Percentiles rank a stretch among this genome's conserved stretches.
These are phyloP conservation scores for Rhodomyrtus tomentosa DNA, from an alignment of 345 rosid species.

Conservation along the genomic window DNA sequence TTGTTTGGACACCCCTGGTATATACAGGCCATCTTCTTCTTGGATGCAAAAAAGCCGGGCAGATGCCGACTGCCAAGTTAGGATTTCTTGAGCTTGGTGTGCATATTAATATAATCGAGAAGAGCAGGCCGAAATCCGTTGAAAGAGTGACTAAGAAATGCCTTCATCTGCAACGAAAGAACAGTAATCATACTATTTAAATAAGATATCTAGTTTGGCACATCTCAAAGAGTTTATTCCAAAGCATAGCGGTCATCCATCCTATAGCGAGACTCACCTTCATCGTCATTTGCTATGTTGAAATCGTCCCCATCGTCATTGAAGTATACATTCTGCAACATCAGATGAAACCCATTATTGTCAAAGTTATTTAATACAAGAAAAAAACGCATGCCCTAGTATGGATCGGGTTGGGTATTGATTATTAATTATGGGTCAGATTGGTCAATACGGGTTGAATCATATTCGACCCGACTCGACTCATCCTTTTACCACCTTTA, in stretches of 20 bases:
- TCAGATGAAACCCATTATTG: background rate
- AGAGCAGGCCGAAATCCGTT: background rate
- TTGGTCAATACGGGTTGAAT: too few species aligned
- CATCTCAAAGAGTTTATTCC: background rate
- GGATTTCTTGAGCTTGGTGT: background rate
- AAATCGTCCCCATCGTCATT: slow-evolving; percentile 44
- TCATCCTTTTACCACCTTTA: too few species aligned
- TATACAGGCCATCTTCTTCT: background rate
- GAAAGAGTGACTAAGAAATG: background rate
- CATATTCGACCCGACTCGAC: too few species aligned
- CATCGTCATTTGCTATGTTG: slow-evolving; percentile 25
- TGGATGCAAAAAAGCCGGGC: background rate
- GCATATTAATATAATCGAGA: background rate
- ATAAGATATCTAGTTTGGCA: background rate
- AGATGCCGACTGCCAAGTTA: background rate
- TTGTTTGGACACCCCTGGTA: too few species aligned
- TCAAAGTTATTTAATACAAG: background rate
- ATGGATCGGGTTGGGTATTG: too few species aligned
- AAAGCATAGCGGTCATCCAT: background rate
- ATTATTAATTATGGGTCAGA: too few species aligned
- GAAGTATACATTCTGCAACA: slow-evolving; percentile 27
- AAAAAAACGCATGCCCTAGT: background rate
- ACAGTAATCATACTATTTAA: background rate
- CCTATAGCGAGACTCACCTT: slow-evolving; percentile 15
- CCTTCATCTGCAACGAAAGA: slow-evolving; percentile 21